Evolutionary conservation across 2,329 filamentous ascomycete species (phyloP), one percentile per base, ranked within the genome.

Genomic region (Claviceps citrina): DNA sequence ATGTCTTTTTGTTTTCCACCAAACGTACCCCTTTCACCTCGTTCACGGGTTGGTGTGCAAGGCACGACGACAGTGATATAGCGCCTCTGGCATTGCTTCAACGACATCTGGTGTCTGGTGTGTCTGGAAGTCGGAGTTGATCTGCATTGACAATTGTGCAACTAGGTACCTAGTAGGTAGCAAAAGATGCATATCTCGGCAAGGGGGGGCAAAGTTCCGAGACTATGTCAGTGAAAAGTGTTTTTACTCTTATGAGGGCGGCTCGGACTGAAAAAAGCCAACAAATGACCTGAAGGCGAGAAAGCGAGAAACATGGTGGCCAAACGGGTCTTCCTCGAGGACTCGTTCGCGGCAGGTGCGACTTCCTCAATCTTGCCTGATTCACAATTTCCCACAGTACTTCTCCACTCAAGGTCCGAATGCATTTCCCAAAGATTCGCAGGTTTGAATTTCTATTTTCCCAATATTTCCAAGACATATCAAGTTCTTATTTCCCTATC

Each of bases 341-440:
- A 22, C 9, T 13, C 18, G 15, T 38, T 22, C 26, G 22, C 22
- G 41, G 41, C 30, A 43, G 41, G 41, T 32, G 32, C 41, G 41
- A 39, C 37, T 39, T 13, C 36, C 36, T 39, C 31, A 36, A 15
- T 24, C 16, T 38, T 42, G 31, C 40, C 40, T 16, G 36, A 39
- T 36, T 43, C 36, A 39, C 37, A 39, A 25, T 36, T 30, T 34
- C 26, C 18, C 31, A n/a, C 24, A 31, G 19, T 13, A 22, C 15
- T 28, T 39, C 36, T 31, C 41, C 37, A 39, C 41, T 26, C n/a
- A 4, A 13, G 13, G n/a, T 5, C 18, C 10, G 31, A 28, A 24
- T 34, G 7, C 16, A 31, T 34, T 32, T 26, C 30, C 30, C 8
- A 12, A n/a, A 22, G 5, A 18, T 22, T 18, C 8, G 4, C 9